Conservation (phyloP, 257 asterid genomes). For the Fraxinus americana region DNA sequence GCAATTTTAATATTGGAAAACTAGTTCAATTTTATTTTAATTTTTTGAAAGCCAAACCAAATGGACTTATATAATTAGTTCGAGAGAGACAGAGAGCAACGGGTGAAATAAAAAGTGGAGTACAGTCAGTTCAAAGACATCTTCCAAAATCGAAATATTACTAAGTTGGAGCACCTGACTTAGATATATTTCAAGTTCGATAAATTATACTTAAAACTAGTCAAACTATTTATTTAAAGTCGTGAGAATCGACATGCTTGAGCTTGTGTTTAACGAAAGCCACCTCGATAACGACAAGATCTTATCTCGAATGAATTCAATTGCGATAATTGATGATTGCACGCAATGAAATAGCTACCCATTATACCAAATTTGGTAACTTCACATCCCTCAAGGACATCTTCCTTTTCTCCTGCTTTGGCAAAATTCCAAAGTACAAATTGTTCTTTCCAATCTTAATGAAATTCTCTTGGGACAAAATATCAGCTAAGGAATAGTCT, state of each 20-base stretch:
- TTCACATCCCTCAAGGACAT: not conserved
- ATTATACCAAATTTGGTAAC: constrained; percentile 22
- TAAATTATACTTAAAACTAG: too few species aligned
- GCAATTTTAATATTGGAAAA: too few species aligned
- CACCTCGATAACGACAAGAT: not conserved
- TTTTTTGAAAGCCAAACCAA: too few species aligned
- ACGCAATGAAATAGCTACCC: not conserved
- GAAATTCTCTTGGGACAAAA: constrained; percentile 9
- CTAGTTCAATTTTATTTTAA: too few species aligned
- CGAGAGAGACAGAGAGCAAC: too few species aligned
- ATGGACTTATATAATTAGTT: too few species aligned
- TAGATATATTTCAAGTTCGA: too few species aligned
- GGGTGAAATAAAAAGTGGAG: too few species aligned
- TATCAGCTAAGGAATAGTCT: constrained; percentile 23
- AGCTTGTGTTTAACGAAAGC: not conserved
- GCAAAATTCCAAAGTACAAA: constrained; percentile 18
- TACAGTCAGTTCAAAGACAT: not conserved
- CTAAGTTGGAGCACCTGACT: not conserved
- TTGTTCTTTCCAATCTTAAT: not conserved
- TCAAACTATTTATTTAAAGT: not conserved
- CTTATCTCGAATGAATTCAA: constrained; percentile 12
- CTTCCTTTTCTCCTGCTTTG: constrained; percentile 17
- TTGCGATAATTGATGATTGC: constrained; percentile 17
- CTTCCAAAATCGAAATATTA: not conserved
- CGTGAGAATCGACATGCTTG: not conserved